These are phyloP conservation scores for Naegleria gruberi DNA, from an alignment of 208 protist genomes.

Conservation along the genomic window DNA sequence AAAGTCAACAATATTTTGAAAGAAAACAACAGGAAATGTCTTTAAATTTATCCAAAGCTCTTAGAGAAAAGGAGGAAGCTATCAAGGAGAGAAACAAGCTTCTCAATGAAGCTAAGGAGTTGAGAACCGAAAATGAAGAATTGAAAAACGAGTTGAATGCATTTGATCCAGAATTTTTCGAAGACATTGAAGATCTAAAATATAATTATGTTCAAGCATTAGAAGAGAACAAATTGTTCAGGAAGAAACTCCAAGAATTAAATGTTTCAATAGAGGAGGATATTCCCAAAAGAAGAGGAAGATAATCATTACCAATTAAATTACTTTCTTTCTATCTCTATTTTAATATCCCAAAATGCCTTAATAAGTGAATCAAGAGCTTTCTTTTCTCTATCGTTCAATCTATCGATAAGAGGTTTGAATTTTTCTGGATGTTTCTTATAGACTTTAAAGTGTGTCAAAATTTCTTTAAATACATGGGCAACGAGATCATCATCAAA, in stretches of 20 bases:
- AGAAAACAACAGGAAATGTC: neutral
- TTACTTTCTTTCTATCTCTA: neutral
- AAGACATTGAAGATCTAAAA: constrained; percentile 3
- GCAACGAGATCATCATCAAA: constrained; percentile 14
- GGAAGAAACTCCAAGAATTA: neutral
- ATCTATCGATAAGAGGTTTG: neutral
- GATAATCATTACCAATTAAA: no score
- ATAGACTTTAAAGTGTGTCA: constrained; percentile 18
- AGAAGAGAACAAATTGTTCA: neutral
- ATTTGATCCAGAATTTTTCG: neutral
- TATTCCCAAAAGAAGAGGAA: no score
- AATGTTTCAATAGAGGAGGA: no score
- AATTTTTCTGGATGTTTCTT: constrained; percentile 27
- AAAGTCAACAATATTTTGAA: neutral
- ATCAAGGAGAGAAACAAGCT: neutral
- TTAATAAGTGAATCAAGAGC: neutral
- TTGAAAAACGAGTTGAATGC: neutral
- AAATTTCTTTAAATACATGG: constrained; percentile 20
- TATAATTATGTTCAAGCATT: neutral
- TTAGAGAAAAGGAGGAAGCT: neutral
- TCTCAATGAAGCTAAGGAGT: neutral
- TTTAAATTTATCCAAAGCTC: neutral
- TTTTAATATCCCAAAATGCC: constrained; percentile 20
- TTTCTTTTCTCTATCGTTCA: constrained; percentile 5
- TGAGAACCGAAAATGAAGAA: neutral